Base-by-base conservation (phyloP, 164 flowering plant genomes). In the Stephania cephalantha region DNA sequence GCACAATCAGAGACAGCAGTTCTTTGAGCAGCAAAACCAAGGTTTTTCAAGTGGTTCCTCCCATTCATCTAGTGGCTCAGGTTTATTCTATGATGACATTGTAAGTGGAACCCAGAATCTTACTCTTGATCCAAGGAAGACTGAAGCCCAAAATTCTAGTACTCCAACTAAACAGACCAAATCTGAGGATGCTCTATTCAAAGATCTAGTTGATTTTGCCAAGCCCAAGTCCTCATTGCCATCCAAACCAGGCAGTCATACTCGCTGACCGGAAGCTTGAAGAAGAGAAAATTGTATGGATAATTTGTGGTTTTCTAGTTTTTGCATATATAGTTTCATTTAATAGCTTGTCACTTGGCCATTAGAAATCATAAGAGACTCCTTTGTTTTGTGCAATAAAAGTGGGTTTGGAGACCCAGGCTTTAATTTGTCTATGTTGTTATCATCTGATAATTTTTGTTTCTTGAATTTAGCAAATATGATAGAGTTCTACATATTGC, bases 191-290 rank as follows among this genome's bases (percentile, higher is more conserved):
- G 89, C 85, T 12, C 90, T 95, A 13, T 95, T 95, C 85, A 81
- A 81, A 73, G 85, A 83, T 75, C 76, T 95, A 78, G 89, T 95
- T 73, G 97, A 95, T 86, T 95, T 95, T 78, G 98, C 98, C 0
- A 95, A 85, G 84, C 78, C 94, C 81, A 95, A 91, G 85, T 82
- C 98, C 12, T 83, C 97, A n/a, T n/a, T n/a, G 0, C 12, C 74
- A 72, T 72, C 92, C 9, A 90, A 87, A 68, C 77, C 89, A 15
- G 74, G 75, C 55, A 72, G 70, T 66, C 84, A 88, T 67, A 79
- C 90, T 73, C 80, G 63, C 52, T 87, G 82, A 84, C 52, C 69
- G 76, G 74, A 72, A 78, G 29, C 11, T 75, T 31, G 35, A 31
- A 31, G 35, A 31, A 31, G 35, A 31, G 35, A 30, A 22, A 10